Base-by-base conservation (phyloP, 352 stramenopile genomes). In the Phytophthora multivora region DNA sequence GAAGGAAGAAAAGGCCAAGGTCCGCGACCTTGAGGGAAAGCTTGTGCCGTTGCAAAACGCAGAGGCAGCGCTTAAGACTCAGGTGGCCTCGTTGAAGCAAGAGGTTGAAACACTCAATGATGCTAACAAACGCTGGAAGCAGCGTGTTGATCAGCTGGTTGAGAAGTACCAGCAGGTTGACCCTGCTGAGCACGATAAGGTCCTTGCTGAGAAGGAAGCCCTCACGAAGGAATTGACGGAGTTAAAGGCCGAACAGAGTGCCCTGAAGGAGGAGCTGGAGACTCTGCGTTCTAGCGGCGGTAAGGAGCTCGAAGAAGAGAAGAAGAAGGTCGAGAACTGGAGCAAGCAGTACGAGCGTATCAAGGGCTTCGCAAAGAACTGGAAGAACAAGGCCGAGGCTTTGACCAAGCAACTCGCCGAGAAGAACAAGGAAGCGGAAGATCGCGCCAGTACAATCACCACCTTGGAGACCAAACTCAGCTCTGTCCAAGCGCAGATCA, bases 91-190 rank as follows among this genome's bases (percentile, higher is more conserved):
- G 6, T 47, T 91, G 19, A 84, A 88, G 51, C 73, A 89, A 52
- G 84, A 93, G 51, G 59, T 93, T 28, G 63, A 63, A 38, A 77
- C 74, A 23, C 59, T 91, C 0, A 80, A 70, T 8, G 75, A 88
- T 25, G 76, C 80, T 12, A 92, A 90, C 67, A 86, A 80, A 58
- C 72, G 79, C 28, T 93, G 85, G 85, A 93, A 93, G 57, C 66
- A 82, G 36, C 83, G 85, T 9, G 82, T 93, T n/a, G 79, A 91
- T 43, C 85, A 91, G 54, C 28, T 93, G 51, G 81, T 91, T 16
- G 85, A 93, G 50, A 93, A 93, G 60, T 91, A 91, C 43, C 83
- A 93, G 48, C 85, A 93, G 51, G 54, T 93, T 36, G 85, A 93
- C 36, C 85, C 85, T 0, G 80, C 61, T 1, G 85, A 91, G 51